These are phyloP conservation scores for Solanum boliviense DNA, from an alignment of 257 asterid species.

Conservation along the genomic window DNA sequence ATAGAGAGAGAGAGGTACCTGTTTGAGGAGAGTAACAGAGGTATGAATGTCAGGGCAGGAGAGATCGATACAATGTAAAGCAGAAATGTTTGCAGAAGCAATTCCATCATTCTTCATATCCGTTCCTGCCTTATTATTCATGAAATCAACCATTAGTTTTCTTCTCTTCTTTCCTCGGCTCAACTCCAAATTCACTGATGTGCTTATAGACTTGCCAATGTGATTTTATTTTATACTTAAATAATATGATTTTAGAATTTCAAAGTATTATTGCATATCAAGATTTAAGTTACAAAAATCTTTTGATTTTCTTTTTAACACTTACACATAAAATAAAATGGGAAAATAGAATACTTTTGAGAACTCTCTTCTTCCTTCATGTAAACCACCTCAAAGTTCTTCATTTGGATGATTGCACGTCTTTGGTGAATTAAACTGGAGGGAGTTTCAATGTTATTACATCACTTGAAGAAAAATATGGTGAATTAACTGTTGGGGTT, in stretches of 20 bases:
- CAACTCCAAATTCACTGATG: not conserved
- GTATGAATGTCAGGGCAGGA: conserved; percentile 16
- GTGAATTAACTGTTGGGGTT: not conserved
- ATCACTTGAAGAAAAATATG: not conserved
- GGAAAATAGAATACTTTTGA: not conserved
- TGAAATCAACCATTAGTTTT: not conserved
- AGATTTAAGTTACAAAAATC: not conserved
- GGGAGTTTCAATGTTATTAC: not conserved
- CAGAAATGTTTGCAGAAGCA: not conserved
- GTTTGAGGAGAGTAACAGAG: conserved; percentile 26
- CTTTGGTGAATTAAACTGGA: not conserved
- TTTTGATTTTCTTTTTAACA: not conserved
- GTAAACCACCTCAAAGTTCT: not conserved
- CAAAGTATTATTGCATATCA: not conserved
- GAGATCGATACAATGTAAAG: conserved; percentile 23
- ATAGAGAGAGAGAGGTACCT: conserved; percentile 5
- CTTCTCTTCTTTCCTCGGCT: not conserved
- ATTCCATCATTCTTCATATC: not conserved
- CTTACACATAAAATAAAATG: not conserved
- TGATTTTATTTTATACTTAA: not conserved
- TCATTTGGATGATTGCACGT: not conserved
- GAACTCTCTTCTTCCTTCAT: not conserved
- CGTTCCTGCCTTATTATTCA: not conserved
- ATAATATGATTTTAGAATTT: not conserved
- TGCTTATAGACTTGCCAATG: not conserved